Evolutionary conservation across 768 basidiomycete genomes (phyloP).

Genomic region (Amanita phalloides): DNA sequence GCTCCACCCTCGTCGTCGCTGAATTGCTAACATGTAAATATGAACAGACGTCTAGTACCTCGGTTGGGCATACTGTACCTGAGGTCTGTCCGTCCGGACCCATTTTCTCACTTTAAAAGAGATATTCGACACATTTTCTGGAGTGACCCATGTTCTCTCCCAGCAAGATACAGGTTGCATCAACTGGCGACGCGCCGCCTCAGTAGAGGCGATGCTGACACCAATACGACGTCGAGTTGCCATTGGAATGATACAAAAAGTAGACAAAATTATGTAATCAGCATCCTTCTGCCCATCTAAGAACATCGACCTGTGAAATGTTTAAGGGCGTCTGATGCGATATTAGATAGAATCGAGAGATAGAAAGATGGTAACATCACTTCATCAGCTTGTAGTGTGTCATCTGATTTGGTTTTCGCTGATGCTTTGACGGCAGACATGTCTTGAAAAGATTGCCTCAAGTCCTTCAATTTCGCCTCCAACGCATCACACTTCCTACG

Average conservation of each 20-base stretch:
- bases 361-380: not conserved
- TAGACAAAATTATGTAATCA: not conserved
- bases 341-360: slow-evolving; percentile 2
- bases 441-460: slow-evolving; percentile 29
- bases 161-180: slow-evolving; percentile 86
- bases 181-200: slow-evolving; percentile 73
- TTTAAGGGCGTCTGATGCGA: not conserved
- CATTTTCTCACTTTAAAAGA: slow-evolving; percentile 68
- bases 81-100: slow-evolving; percentile 71
- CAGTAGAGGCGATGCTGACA: slow-evolving; percentile 64
- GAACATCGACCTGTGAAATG: slow-evolving; percentile 29
- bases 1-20: slow-evolving; percentile 76
- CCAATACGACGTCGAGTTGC: slow-evolving; percentile 68
- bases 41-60: not conserved
- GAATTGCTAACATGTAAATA: slow-evolving; percentile 53
- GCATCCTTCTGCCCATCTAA: slow-evolving; percentile 48
- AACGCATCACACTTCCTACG: slow-evolving; percentile 63
- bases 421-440: not conserved
- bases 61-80: slow-evolving; percentile 29
- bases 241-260: slow-evolving; percentile 29
- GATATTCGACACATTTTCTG: slow-evolving; percentile 42
- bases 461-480: slow-evolving; percentile 48
- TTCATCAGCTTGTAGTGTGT: not conserved
- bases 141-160: slow-evolving; percentile 67
- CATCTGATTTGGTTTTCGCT: not conserved